Evolutionary conservation across 2,329 filamentous ascomycete genomes (phyloP).

Genomic region (Chaetomium sp.): DNA sequence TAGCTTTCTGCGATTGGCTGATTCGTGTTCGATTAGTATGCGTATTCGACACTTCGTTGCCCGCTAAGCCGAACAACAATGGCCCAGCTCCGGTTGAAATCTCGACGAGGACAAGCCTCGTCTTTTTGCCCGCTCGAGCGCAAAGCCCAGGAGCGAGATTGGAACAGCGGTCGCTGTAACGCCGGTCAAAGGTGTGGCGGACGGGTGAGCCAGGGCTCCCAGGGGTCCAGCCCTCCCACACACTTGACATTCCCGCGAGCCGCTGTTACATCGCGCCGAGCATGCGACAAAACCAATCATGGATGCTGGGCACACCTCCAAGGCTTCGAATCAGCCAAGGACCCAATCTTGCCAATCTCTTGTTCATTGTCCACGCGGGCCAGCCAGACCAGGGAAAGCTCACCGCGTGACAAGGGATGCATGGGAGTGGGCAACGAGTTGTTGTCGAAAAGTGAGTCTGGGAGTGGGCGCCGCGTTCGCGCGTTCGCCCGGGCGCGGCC

Average conservation of each 20-base stretch:
- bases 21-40: too few relatives aligned
- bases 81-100: too few relatives aligned
- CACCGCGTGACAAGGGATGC: slow-evolving; percentile 2
- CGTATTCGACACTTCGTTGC: too few relatives aligned
- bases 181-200: not conserved
- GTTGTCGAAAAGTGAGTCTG: too few relatives aligned
- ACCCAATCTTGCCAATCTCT: slow-evolving; percentile 3
- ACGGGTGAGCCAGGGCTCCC: not conserved
- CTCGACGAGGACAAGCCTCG: too few relatives aligned
- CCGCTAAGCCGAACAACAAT: too few relatives aligned
- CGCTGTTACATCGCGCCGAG: slow-evolving; percentile 17
- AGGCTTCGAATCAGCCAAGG: not conserved
- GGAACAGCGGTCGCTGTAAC: not conserved
- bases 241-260: slow-evolving; percentile 15
- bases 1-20: too few relatives aligned
- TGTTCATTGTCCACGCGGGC: slow-evolving; percentile 5
- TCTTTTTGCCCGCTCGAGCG: not conserved
- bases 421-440: not conserved
- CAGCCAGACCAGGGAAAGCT: not conserved
- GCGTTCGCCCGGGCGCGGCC: too few relatives aligned
- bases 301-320: not conserved
- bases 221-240: slow-evolving; percentile 8
- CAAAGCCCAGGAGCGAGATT: slow-evolving; percentile 5
- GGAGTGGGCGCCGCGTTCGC: too few relatives aligned
- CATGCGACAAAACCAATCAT: slow-evolving; percentile 15